Conservation (phyloP, 208 protist genomes). For the Polymyxa betae region DNA sequence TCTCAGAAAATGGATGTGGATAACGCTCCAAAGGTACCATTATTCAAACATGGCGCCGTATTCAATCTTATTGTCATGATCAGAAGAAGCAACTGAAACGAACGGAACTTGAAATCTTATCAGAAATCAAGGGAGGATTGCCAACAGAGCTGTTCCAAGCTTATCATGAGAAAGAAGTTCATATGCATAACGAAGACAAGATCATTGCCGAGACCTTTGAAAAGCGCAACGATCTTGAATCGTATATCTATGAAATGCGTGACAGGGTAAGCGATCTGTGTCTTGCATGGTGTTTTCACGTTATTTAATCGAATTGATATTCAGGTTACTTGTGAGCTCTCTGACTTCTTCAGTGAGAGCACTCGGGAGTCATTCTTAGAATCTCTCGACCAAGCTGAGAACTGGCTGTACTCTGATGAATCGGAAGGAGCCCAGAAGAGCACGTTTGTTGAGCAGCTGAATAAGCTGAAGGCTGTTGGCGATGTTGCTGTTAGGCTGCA, state of each 20-base stretch:
- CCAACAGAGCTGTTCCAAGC: neutral
- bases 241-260: constrained; percentile 62
- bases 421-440: constrained; percentile 57
- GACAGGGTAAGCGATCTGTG: constrained; percentile 49
- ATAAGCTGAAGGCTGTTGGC: constrained; percentile 54
- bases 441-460: constrained; percentile 46
- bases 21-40: constrained; percentile 22
- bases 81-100: constrained; percentile 19
- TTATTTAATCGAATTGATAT: neutral
- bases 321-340: constrained; percentile 36
- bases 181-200: constrained; percentile 44
- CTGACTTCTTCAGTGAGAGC: constrained; percentile 47
- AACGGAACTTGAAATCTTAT: neutral
- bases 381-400: constrained; percentile 48
- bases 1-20: neutral
- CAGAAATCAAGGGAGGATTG: neutral
- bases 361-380: constrained; percentile 54
- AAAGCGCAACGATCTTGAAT: constrained; percentile 61
- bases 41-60: neutral
- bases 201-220: constrained; percentile 54
- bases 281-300: neutral
- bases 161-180: neutral
- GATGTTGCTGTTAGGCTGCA: constrained; percentile 11
- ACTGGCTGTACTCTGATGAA: constrained; percentile 60
- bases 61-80: neutral